Conservation (phyloP, 129 eudicot genomes). For the Centrapalus pauciflorus region DNA sequence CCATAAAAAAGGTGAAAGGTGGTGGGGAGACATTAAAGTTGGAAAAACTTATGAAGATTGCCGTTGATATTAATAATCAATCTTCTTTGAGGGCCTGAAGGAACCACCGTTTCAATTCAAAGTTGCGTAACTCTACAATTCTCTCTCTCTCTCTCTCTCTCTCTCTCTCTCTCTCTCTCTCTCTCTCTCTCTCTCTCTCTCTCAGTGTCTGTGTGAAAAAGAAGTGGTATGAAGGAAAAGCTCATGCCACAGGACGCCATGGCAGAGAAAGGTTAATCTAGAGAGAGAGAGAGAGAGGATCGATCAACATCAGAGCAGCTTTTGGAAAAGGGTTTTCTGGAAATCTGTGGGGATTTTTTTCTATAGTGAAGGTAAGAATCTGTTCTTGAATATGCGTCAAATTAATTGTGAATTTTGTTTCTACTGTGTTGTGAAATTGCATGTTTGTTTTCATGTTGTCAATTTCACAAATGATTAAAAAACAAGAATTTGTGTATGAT, state of each 20-base stretch:
- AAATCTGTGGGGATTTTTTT: slow-evolving; percentile 13
- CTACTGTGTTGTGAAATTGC: neutral
- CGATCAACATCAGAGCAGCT: slow-evolving; percentile 38
- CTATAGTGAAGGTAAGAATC: slow-evolving; percentile 24
- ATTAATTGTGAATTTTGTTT: neutral
- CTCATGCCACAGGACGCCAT: slow-evolving; percentile 15
- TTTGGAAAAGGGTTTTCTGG: slow-evolving; percentile 33
- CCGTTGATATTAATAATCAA: slow-evolving; percentile 5
- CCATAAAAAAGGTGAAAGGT: slow-evolving; percentile 35
- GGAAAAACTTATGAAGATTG: slow-evolving; percentile 14
- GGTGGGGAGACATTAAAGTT: slow-evolving; percentile 22
- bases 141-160: slow-evolving; percentile 10
- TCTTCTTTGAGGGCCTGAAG: neutral
- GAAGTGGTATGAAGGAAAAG: slow-evolving; percentile 21
- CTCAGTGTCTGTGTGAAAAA: neutral
- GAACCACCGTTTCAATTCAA: slow-evolving; percentile 31
- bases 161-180: neutral
- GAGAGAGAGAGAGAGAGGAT: slow-evolving; percentile 35
- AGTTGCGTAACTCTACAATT: slow-evolving; percentile 7
- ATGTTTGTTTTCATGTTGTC: slow-evolving; percentile 1
- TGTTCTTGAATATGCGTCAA: slow-evolving; percentile 9
- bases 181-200: neutral
- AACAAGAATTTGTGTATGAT: neutral
- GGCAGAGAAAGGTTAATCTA: slow-evolving; percentile 26
- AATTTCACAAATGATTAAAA: neutral